Evolutionary conservation across 306 rosid genomes (phyloP).

Genomic region (Hylodesmum podocarpum): DNA sequence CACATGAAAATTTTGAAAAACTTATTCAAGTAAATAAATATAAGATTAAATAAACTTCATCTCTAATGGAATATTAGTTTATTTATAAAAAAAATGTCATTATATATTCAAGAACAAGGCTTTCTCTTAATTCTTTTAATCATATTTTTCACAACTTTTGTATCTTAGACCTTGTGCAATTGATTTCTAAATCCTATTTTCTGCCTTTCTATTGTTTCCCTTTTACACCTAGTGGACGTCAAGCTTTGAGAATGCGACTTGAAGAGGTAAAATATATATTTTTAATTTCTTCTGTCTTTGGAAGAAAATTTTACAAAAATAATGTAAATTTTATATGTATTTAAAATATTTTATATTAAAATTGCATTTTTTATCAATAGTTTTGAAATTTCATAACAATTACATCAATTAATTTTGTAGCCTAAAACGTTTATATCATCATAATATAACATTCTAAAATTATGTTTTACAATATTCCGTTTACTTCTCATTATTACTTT

Average conservation of each 20-base stretch:
- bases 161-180: background rate
- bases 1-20: too few species aligned
- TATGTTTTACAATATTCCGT: background rate
- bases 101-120: background rate
- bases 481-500: too few species aligned
- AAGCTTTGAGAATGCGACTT: slow-evolving; percentile 70
- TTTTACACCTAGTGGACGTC: slow-evolving; percentile 67
- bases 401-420: background rate
- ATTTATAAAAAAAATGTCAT: background rate
- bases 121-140: background rate
- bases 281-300: background rate
- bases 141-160: background rate
- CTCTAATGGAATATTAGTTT: background rate
- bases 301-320: background rate
- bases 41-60: background rate
- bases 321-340: background rate
- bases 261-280: slow-evolving; percentile 58
- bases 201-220: background rate
- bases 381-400: background rate
- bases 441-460: background rate
- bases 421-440: too few species aligned
- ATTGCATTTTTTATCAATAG: background rate
- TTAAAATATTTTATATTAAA: too few species aligned
- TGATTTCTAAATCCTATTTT: background rate
- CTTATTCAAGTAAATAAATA: too few species aligned